Conservation (phyloP, 768 basidiomycete genomes). For the Trametes cinnabarina region DNA sequence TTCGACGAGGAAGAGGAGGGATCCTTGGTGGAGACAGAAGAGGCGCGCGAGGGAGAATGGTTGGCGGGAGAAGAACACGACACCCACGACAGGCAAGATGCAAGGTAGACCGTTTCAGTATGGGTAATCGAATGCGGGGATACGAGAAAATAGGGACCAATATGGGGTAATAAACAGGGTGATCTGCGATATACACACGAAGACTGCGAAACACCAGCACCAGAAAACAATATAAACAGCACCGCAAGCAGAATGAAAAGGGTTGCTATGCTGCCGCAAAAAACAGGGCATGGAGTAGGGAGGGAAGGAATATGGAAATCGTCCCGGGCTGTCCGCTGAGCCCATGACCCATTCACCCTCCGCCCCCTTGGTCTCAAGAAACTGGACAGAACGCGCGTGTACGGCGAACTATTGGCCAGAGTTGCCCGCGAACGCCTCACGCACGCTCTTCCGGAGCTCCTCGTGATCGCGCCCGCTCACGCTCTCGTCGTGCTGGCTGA, state of each 20-base stretch:
- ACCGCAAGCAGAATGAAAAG: background rate
- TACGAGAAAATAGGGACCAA: background rate
- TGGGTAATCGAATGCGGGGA: background rate
- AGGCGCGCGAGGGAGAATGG: slow-evolving; percentile 4
- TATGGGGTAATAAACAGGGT: slow-evolving; percentile 8
- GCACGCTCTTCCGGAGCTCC: slow-evolving; percentile 76
- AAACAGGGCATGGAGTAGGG: background rate
- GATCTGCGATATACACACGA: background rate
- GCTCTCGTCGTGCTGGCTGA: slow-evolving; percentile 57
- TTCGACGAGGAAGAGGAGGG: background rate
- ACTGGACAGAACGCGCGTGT: background rate
- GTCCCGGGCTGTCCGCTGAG: slow-evolving; percentile 13
- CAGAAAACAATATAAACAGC: background rate
- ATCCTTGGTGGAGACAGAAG: background rate
- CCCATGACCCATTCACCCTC: slow-evolving; percentile 10
- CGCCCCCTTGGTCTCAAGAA: background rate
- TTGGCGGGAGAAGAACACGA: slow-evolving; percentile 1
- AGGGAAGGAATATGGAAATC: slow-evolving; percentile 4
- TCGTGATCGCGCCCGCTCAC: slow-evolving; percentile 61
- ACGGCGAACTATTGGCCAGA: slow-evolving; percentile 36
- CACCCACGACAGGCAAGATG: background rate
- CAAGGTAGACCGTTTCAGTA: too few relatives aligned
- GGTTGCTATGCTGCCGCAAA: background rate
- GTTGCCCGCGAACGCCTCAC: slow-evolving; percentile 74
- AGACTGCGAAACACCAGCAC: background rate